phyloP scores from a whole-genome alignment of 352 stramenopile species.

The Albugo candida region DNA sequence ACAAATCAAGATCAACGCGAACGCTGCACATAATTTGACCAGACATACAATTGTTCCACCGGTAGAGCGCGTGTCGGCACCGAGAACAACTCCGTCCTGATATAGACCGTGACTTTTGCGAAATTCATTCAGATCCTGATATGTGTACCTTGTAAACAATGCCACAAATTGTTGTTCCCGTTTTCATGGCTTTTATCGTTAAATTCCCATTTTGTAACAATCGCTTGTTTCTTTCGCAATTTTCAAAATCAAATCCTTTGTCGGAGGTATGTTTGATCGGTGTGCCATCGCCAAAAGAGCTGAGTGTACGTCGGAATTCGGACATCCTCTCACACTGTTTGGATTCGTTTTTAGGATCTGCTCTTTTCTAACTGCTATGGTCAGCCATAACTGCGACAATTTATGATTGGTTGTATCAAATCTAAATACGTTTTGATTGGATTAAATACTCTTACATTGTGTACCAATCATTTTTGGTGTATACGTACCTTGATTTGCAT shows the following conservation, averaged over 20 bases:
- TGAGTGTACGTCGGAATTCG: conserved; percentile 66
- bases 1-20: neutral
- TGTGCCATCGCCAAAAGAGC: conserved; percentile 56
- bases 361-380: neutral
- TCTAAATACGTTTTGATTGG: conserved; percentile 11
- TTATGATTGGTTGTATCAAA: no score
- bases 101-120: no score
- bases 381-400: no score
- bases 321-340: conserved; percentile 19
- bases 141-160: conserved; percentile 81
- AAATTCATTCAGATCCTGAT: neutral
- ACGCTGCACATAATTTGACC: neutral
- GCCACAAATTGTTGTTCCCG: conserved; percentile 92
- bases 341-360: neutral
- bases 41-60: conserved; percentile 62
- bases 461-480: conserved; percentile 58
- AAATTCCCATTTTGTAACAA: conserved; percentile 33
- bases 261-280: conserved; percentile 21
- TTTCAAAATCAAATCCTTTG: conserved; percentile 86
- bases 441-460: conserved; percentile 21
- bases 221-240: conserved; percentile 83
- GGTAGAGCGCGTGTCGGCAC: conserved; percentile 94
- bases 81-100: conserved; percentile 90
- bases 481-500: no score
- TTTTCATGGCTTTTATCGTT: conserved; percentile 81